These are phyloP conservation scores for Leucaena leucocephala DNA, from an alignment of 306 rosid species.

Conservation along the genomic window DNA sequence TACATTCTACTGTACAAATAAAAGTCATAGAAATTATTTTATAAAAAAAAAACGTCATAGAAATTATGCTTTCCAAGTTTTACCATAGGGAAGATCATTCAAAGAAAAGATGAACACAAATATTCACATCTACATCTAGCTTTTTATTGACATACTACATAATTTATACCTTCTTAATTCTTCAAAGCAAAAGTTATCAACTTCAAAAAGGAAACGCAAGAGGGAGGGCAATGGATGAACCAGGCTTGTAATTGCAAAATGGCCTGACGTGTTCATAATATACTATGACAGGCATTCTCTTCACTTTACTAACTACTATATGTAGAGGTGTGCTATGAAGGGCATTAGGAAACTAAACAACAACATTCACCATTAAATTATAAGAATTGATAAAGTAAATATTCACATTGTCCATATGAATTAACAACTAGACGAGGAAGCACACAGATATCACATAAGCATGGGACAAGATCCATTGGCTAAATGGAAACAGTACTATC, in stretches of 20 bases:
- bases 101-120: not conserved
- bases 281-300: not conserved
- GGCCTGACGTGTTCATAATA: not conserved
- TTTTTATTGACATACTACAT: not conserved
- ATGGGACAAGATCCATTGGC: not conserved
- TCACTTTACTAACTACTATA: not conserved
- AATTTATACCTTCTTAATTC: not conserved
- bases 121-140: not conserved
- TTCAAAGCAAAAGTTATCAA: not conserved
- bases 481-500: not conserved
- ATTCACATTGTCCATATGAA: not conserved
- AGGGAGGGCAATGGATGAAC: not conserved
- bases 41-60: no score
- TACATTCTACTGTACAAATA: not conserved
- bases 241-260: not conserved
- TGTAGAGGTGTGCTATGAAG: not conserved
- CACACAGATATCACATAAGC: not conserved
- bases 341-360: not conserved
- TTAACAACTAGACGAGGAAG: slow-evolving; percentile 1
- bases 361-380: not conserved
- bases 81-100: not conserved
- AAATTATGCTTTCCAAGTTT: not conserved
- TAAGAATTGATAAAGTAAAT: not conserved
- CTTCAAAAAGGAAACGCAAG: not conserved
- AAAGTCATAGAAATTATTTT: no score